Evolutionary conservation across 306 rosid species (phyloP).

Genomic region (Gillenia trifoliata): DNA sequence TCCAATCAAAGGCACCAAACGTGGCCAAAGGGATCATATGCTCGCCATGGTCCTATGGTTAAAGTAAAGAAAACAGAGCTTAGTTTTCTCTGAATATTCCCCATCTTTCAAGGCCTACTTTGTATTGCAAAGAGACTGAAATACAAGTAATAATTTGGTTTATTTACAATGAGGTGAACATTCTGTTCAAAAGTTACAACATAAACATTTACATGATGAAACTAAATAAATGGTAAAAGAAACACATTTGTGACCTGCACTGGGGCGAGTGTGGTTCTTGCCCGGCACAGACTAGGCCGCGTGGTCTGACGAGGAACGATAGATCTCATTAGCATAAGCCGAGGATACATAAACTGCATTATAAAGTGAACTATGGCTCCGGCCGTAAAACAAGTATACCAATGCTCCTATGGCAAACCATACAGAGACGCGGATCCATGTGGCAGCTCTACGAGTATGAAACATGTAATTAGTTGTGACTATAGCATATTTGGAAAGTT

Average conservation of each 20-base stretch:
- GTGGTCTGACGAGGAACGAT: conserved; percentile 26
- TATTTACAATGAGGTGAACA: neutral
- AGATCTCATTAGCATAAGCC: conserved; percentile 42
- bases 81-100: neutral
- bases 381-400: conserved; percentile 53
- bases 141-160: neutral
- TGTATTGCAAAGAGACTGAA: neutral
- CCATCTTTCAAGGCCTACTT: neutral
- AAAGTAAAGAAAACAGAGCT: neutral
- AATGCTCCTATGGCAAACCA: conserved; percentile 54
- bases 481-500: neutral
- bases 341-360: conserved; percentile 59
- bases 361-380: conserved; percentile 52
- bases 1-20: too few species aligned
- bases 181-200: neutral
- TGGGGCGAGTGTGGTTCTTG: neutral
- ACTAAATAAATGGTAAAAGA: neutral
- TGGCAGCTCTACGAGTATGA: conserved; percentile 38
- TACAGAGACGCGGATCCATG: conserved; percentile 55
- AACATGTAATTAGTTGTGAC: neutral
- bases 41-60: neutral
- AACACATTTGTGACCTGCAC: neutral
- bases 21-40: neutral
- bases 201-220: neutral
- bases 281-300: conserved; percentile 23